These are phyloP conservation scores for Herpetomonas samuelpessoai DNA, from an alignment of 208 protist genomes.

Conservation along the genomic window DNA sequence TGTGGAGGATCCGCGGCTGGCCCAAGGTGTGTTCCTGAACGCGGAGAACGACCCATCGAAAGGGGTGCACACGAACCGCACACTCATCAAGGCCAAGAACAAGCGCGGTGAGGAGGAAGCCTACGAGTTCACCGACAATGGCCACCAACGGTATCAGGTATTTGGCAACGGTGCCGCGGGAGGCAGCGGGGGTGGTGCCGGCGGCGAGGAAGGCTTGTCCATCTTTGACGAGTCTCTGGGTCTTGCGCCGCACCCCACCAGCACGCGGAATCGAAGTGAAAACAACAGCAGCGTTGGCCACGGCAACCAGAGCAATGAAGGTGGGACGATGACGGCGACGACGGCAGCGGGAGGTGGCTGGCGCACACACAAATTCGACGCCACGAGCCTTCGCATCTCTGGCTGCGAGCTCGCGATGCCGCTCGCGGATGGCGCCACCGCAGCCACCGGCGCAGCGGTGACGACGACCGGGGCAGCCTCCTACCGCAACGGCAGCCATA, in stretches of 20 bases:
- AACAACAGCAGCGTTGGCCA: background rate
- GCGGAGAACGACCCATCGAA: constrained; percentile 60
- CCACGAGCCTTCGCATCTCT: constrained; percentile 63
- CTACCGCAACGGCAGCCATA: background rate
- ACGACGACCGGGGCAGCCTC: background rate
- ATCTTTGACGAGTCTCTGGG: no score
- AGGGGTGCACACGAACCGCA: constrained; percentile 15
- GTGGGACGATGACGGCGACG: background rate
- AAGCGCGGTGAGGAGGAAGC: constrained; percentile 86
- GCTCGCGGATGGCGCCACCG: background rate
- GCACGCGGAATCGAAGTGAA: no score
- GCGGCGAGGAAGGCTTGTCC: background rate
- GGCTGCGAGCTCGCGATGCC: constrained; percentile 36
- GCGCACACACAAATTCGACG: constrained; percentile 34
- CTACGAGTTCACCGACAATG: constrained; percentile 71
- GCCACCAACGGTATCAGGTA: constrained; percentile 37
- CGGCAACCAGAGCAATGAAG: background rate
- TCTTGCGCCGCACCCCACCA: no score
- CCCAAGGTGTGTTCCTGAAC: constrained; percentile 74
- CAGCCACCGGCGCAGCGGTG: no score
- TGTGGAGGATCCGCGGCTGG: constrained; percentile 38
- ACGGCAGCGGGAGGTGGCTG: background rate
- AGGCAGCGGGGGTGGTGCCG: background rate
- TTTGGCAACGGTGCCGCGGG: constrained; percentile 13
- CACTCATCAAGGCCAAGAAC: constrained; percentile 84